Conservation (phyloP, 2,329 filamentous ascomycete species). For the Trichothecium sympodiale region DNA sequence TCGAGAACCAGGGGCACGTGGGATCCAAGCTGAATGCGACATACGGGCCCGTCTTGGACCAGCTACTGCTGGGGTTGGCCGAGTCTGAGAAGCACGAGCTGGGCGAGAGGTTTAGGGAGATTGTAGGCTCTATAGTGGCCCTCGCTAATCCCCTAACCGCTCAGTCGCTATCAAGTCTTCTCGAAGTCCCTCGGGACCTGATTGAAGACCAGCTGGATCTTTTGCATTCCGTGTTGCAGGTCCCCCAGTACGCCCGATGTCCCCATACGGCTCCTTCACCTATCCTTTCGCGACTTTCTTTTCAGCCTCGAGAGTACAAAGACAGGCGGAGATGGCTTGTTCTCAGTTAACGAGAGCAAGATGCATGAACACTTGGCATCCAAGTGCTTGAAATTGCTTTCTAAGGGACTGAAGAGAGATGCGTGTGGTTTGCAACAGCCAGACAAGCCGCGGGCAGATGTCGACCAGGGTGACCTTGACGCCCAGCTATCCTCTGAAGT, state of each 20-base stretch:
- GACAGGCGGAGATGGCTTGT: not conserved
- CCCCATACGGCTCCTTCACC: not conserved
- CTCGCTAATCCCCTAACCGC: not conserved
- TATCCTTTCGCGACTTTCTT: constrained; percentile 2
- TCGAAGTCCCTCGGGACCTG: not conserved
- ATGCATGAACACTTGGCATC: not conserved
- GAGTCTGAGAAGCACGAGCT: not conserved
- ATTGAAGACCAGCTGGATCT: not conserved
- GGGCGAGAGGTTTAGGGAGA: not conserved
- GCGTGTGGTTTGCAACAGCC: not conserved
- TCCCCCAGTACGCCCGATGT: not conserved
- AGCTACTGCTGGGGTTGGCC: not conserved
- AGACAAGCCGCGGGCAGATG: not conserved
- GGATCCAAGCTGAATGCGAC: constrained; percentile 2
- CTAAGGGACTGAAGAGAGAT: not conserved
- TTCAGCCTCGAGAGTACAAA: not conserved
- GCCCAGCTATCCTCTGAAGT: not conserved
- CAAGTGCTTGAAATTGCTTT: not conserved
- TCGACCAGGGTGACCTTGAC: not conserved
- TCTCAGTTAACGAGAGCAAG: not conserved
- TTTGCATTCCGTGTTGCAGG: constrained; percentile 1
- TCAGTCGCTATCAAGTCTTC: not conserved
- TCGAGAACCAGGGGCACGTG: constrained; percentile 5
- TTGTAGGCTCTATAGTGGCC: constrained; percentile 1
- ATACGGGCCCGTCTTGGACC: constrained; percentile 5